Evolutionary conservation across 768 basidiomycete genomes (phyloP).

Genomic region (Daedaleopsis nitida): DNA sequence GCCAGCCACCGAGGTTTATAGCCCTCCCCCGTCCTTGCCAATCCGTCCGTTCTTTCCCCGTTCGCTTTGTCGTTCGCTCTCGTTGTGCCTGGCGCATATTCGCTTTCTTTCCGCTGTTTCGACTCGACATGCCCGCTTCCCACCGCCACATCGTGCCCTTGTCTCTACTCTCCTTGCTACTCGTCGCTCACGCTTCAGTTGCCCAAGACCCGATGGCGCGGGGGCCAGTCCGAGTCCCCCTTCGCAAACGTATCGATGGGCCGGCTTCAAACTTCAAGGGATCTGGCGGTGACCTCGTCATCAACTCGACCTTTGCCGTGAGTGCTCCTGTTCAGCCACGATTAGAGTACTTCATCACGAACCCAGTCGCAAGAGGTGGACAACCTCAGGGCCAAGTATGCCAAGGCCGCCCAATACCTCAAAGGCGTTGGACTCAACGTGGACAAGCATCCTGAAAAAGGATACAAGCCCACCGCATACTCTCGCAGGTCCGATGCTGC

Average conservation of each 20-base stretch:
- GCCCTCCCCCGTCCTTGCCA: not conserved
- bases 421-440: constrained; percentile 34
- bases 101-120: not conserved
- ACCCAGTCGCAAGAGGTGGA: constrained; percentile 31
- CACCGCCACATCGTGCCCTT: not conserved
- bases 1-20: not conserved
- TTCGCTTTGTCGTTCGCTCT: not conserved
- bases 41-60: not conserved
- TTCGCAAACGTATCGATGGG: not conserved
- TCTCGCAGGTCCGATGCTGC: constrained; percentile 8
- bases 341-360: not conserved
- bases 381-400: constrained; percentile 34
- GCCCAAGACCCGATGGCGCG: not conserved
- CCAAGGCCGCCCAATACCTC: constrained; percentile 28
- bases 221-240: not conserved
- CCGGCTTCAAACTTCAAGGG: not conserved
- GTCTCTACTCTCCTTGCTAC: not conserved
- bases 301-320: constrained; percentile 29
- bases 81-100: constrained; percentile 9
- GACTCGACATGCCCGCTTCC: not conserved
- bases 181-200: not conserved
- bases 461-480: constrained; percentile 27
- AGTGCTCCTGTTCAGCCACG: not conserved
- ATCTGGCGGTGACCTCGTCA: constrained; percentile 10
- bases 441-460: constrained; percentile 28